phyloP scores from a whole-genome alignment of 148 eudicot genomes.

The Camellia japonica region DNA sequence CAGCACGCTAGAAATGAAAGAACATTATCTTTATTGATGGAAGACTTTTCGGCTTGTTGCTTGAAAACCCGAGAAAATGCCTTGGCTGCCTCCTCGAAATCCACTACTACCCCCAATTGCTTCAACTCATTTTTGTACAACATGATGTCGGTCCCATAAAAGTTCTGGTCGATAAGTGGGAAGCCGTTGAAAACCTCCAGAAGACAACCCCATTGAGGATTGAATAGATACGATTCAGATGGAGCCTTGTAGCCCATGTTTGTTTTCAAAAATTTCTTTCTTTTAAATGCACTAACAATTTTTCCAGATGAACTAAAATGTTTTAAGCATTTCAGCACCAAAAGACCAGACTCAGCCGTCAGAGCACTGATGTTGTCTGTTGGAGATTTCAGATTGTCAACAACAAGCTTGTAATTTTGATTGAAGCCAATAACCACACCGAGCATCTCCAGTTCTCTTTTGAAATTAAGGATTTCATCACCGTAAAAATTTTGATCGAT shows the following conservation, averaged over 20 bases:
- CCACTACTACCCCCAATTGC: constrained; percentile 45
- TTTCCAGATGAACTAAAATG: constrained; percentile 19
- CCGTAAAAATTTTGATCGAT: constrained; percentile 49
- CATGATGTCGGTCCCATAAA: constrained; percentile 34
- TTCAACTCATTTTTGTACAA: constrained; percentile 29
- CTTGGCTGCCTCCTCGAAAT: constrained; percentile 33
- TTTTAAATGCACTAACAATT: constrained; percentile 31
- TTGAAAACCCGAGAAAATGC: constrained; percentile 37
- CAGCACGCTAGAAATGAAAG: constrained; percentile 39
- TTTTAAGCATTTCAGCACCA: constrained; percentile 43
- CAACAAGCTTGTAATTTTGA: constrained; percentile 33
- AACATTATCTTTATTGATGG: constrained; percentile 33
- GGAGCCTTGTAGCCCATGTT: constrained; percentile 43
- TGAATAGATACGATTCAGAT: constrained; percentile 36
- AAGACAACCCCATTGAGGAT: constrained; percentile 57
- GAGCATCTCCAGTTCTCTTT: constrained; percentile 47
- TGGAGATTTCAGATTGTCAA: constrained; percentile 39
- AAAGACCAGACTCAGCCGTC: constrained; percentile 28
- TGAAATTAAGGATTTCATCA: constrained; percentile 23
- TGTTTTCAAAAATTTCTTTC: constrained; percentile 45
- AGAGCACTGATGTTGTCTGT: constrained; percentile 10
- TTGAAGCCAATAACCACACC: constrained; percentile 41
- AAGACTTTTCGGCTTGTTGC: constrained; percentile 30
- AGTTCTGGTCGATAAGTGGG: constrained; percentile 43
- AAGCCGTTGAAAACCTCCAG: constrained; percentile 47